These are phyloP conservation scores for Stephania cephalantha DNA, from an alignment of 164 flowering plant species.

Conservation along the genomic window DNA sequence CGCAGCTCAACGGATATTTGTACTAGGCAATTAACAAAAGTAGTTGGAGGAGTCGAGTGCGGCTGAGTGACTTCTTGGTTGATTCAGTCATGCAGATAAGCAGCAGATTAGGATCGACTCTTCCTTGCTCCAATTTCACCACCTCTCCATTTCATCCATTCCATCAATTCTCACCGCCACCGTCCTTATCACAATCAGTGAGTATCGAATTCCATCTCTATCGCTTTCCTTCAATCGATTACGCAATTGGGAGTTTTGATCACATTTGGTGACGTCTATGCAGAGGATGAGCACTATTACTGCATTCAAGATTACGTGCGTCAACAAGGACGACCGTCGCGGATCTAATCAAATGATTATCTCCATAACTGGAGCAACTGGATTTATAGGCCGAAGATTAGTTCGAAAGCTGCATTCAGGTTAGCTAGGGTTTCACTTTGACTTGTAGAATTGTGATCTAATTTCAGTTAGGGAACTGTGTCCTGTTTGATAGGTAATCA, in stretches of 20 bases:
- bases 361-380: slow-evolving; percentile 92
- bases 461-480: background rate
- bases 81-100: slow-evolving; percentile 32
- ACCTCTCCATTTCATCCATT: too few species aligned
- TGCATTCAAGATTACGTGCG: slow-evolving; percentile 32
- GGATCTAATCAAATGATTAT: slow-evolving; percentile 55
- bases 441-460: background rate
- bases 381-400: slow-evolving; percentile 82
- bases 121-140: slow-evolving; percentile 33
- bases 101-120: slow-evolving; percentile 23
- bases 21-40: background rate
- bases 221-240: background rate
- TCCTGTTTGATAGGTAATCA: too few species aligned
- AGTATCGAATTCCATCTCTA: slow-evolving; percentile 12
- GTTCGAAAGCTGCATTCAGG: slow-evolving; percentile 82
- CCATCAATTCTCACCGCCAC: too few species aligned
- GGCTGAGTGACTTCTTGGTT: background rate
- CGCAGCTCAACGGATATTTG: background rate
- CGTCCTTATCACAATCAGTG: slow-evolving; percentile 19
- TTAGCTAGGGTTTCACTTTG: slow-evolving; percentile 10
- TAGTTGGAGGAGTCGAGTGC: background rate
- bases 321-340: slow-evolving; percentile 12
- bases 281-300: slow-evolving; percentile 30
- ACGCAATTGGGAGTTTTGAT: background rate
- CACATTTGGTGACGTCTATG: background rate